A percentile compares a stretch with the other conserved stretches of the same genome.
Evolutionary conservation across 2,329 filamentous ascomycete species (phyloP).

Genomic region (Chaetomium olivaceum): DNA sequence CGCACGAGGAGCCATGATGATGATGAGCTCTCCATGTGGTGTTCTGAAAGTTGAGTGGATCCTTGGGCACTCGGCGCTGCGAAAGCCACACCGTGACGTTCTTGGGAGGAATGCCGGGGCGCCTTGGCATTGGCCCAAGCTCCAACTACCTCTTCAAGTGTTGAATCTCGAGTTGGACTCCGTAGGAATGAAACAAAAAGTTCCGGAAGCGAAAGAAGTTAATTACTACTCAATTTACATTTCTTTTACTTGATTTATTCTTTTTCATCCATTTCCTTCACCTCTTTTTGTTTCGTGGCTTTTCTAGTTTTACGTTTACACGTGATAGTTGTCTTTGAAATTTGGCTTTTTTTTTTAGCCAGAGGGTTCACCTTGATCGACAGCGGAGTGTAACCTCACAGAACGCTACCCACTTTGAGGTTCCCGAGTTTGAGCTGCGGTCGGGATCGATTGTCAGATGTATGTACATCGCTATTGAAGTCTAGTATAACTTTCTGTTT

Average conservation of each 20-base stretch:
- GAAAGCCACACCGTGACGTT: background rate
- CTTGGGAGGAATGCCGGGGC: background rate
- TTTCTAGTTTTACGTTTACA: too few species aligned
- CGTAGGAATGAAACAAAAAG: too few species aligned
- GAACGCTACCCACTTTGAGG: background rate
- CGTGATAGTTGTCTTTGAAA: too few species aligned
- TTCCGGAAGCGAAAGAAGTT: too few species aligned
- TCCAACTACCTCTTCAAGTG: background rate
- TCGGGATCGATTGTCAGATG: background rate
- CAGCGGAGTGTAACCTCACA: slow-evolving; percentile 4
- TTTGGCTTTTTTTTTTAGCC: too few species aligned
- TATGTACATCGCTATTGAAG: background rate
- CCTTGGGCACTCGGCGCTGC: slow-evolving; percentile 8
- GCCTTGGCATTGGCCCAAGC: slow-evolving; percentile 23
- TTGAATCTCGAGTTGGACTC: too few species aligned
- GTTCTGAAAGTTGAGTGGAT: slow-evolving; percentile 20
- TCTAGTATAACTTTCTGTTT: background rate
- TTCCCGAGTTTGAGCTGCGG: background rate
- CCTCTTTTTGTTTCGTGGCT: too few species aligned
- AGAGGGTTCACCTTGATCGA: too few species aligned
- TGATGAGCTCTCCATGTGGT: slow-evolving; percentile 52
- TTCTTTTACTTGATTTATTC: too few species aligned
- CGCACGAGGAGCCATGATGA: slow-evolving; percentile 66
- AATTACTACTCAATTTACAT: too few species aligned
- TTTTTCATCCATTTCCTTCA: too few species aligned